phyloP scores from a whole-genome alignment of 2,329 filamentous ascomycete genomes.

The Mariannaea elegans region DNA sequence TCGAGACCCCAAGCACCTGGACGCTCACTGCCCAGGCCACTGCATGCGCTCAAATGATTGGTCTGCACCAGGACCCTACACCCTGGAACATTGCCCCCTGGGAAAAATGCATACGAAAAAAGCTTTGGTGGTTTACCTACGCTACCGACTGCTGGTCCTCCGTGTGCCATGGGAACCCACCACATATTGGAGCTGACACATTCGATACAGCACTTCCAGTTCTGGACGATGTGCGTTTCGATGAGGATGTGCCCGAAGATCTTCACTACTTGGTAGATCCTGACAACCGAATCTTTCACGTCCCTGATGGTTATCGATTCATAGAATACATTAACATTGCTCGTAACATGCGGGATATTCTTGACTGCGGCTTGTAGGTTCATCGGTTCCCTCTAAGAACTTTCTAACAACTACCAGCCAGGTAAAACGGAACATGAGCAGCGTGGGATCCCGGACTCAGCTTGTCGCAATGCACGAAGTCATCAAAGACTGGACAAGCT shows the following conservation, averaged over 20 bases:
- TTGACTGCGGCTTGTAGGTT: slow-evolving; percentile 48
- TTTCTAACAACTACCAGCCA: too few relatives aligned
- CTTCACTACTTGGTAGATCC: slow-evolving; percentile 48
- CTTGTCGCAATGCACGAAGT: slow-evolving; percentile 41
- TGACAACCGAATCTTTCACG: slow-evolving; percentile 43
- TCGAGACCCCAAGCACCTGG: slow-evolving; percentile 57
- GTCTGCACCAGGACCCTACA: slow-evolving; percentile 54
- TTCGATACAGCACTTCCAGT: slow-evolving; percentile 49
- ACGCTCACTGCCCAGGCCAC: slow-evolving; percentile 53
- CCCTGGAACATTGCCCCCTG: slow-evolving; percentile 53
- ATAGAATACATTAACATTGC: slow-evolving; percentile 46
- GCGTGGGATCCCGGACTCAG: too few relatives aligned
- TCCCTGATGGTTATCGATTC: slow-evolving; percentile 50
- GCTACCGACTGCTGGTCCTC: slow-evolving; percentile 55
- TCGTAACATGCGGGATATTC: slow-evolving; percentile 42
- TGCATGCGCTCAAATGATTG: slow-evolving; percentile 56
- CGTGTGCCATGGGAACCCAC: slow-evolving; percentile 57
- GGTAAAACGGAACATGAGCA: too few relatives aligned
- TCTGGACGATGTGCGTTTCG: slow-evolving; percentile 54
- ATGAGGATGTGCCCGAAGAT: slow-evolving; percentile 52
- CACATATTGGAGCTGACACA: slow-evolving; percentile 51
- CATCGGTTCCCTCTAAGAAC: too few relatives aligned
- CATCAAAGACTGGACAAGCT: slow-evolving; percentile 47
- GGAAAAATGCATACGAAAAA: slow-evolving; percentile 54
- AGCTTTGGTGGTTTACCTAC: slow-evolving; percentile 57